Percentiles rank a stretch among this genome's conserved stretches.
phyloP scores from a whole-genome alignment of 352 stramenopile genomes.

The Elongisporangium prolatum region DNA sequence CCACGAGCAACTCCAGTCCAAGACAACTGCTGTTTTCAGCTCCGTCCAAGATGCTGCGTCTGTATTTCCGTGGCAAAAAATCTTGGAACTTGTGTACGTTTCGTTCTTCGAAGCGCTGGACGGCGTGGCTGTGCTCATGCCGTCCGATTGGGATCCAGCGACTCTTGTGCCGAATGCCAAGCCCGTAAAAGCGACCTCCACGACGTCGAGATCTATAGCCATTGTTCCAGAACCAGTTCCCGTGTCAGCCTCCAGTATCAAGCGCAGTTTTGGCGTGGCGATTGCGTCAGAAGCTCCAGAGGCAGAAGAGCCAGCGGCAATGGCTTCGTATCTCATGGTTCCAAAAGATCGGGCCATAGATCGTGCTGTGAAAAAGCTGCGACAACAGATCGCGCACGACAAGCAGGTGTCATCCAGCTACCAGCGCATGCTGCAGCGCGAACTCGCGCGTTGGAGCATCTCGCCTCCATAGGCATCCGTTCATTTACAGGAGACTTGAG shows the following conservation, averaged over 20 bases:
- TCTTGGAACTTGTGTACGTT: constrained; percentile 55
- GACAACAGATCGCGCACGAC: constrained; percentile 52
- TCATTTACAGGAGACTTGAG: not conserved
- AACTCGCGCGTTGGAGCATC: constrained; percentile 36
- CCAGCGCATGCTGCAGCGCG: constrained; percentile 54
- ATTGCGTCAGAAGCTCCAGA: constrained; percentile 1
- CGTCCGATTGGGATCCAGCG: constrained; percentile 17
- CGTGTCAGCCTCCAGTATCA: constrained; percentile 29
- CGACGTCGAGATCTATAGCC: not conserved
- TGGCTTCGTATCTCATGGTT: not conserved
- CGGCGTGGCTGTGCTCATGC: constrained; percentile 43
- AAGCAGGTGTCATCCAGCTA: constrained; percentile 36
- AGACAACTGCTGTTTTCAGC: not conserved
- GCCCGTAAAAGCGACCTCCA: constrained; percentile 1
- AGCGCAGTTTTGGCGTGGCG: constrained; percentile 27
- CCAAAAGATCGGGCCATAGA: not conserved
- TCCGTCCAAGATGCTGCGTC: constrained; percentile 13
- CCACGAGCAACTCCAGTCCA: constrained; percentile 27
- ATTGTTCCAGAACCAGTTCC: constrained; percentile 5
- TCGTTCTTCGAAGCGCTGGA: constrained; percentile 55
- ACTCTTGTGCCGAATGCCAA: constrained; percentile 10
- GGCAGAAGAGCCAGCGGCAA: not conserved
- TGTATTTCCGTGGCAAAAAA: constrained; percentile 46
- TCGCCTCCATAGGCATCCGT: not conserved
- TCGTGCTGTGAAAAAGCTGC: constrained; percentile 36